Percentiles rank a stretch among this genome's conserved stretches.
Conservation (phyloP, 1,284 basidiomycete genomes). For the Sanghuangporus weigelae region DNA sequence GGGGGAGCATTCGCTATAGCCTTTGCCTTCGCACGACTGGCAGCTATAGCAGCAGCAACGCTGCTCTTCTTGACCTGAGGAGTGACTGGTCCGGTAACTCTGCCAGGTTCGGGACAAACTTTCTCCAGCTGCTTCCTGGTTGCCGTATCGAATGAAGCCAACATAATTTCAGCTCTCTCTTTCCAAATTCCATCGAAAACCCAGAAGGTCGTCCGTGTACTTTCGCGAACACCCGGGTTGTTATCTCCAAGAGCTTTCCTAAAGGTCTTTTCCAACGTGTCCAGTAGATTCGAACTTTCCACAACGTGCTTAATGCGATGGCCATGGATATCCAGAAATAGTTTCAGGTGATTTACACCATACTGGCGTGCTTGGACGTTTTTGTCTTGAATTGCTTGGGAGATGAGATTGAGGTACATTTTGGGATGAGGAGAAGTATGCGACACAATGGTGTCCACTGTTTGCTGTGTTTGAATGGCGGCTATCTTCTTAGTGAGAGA, state of each 20-base stretch:
- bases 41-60: conserved; percentile 76
- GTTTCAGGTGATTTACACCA: conserved; percentile 62
- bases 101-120: conserved; percentile 58
- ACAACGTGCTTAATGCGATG: conserved; percentile 56
- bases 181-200: conserved; percentile 74
- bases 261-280: conserved; percentile 67
- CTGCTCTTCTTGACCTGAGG: conserved; percentile 65
- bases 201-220: conserved; percentile 77
- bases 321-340: conserved; percentile 69
- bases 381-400: conserved; percentile 77
- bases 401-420: conserved; percentile 67
- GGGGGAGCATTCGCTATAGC: conserved; percentile 78
- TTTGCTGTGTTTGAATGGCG: conserved; percentile 80
- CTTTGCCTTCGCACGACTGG: conserved; percentile 77
- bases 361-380: conserved; percentile 75
- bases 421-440: conserved; percentile 73
- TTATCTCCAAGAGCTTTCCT: conserved; percentile 73
- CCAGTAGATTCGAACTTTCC: conserved; percentile 61
- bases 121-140: conserved; percentile 86
- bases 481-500: conserved; percentile 94
- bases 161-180: conserved; percentile 55
- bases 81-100: conserved; percentile 34
- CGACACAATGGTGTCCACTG: conserved; percentile 64
- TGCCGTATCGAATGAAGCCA: conserved; percentile 64
- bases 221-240: conserved; percentile 77